Evolutionary conservation across 176 grass and related monocot genomes (phyloP).

Genomic region (Oryza brachyantha): DNA sequence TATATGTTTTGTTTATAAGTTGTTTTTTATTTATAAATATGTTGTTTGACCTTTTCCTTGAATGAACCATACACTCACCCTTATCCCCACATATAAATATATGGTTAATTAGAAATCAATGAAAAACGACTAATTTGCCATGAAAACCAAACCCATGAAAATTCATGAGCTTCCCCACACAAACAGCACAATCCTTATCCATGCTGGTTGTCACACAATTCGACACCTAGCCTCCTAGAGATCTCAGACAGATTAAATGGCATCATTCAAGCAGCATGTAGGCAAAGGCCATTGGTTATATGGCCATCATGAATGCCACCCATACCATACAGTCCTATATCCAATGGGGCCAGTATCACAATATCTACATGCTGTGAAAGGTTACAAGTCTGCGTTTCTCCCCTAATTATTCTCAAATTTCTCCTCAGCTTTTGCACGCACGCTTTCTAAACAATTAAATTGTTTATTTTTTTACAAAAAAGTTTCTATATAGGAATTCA

Average conservation of each 20-base stretch:
- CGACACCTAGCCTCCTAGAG: background rate
- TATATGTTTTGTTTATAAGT: too few relatives aligned
- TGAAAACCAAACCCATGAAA: background rate
- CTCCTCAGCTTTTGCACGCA: too few relatives aligned
- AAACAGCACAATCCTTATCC: background rate
- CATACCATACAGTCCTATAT: background rate
- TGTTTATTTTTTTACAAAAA: too few relatives aligned
- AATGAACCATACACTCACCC: too few relatives aligned
- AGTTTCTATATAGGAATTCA: too few relatives aligned
- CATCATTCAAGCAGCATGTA: constrained; percentile 18
- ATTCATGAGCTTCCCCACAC: background rate
- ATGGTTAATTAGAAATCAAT: background rate
- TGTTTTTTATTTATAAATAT: too few relatives aligned
- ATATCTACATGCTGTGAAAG: background rate
- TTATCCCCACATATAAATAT: too few relatives aligned
- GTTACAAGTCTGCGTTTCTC: too few relatives aligned
- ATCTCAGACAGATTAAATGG: constrained; percentile 10
- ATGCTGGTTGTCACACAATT: background rate
- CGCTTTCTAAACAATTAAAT: too few relatives aligned
- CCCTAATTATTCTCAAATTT: too few relatives aligned
- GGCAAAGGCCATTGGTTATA: background rate
- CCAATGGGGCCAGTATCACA: background rate
- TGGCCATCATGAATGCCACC: background rate
- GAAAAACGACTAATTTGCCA: background rate
- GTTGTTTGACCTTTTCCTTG: too few relatives aligned